Base-by-base conservation (phyloP, 2,329 filamentous ascomycete species). In the Paecilomyces dactylethromorphus region DNA sequence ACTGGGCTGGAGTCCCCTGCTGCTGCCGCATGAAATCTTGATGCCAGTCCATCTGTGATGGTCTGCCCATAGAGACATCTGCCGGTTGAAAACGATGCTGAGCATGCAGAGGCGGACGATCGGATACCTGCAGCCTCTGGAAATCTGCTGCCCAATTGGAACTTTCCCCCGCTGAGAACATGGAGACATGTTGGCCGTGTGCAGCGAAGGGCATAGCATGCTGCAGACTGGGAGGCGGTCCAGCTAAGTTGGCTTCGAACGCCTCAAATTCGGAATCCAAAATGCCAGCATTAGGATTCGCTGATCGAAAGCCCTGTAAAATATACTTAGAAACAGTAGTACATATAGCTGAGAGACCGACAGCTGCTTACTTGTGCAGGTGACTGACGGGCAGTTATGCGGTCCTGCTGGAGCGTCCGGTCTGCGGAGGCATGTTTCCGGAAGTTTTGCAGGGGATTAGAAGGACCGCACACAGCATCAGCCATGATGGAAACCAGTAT, bases 361-460 rank as follows among this genome's bases (percentile, higher is more conserved):
- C 8, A 22, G 54, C 59, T 31, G 35, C 75, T 62, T 73, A 86
- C 86, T 72, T 87, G 82, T 55, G 78, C 74, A 52, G 82, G 79
- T 56, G 81, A 76, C 57, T 82, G 79, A 60, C 82, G 81, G 10
- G 80, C 76, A 35, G 80, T 74, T 53, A 89, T 68, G 56, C 87
- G 86, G 73, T 92, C 89, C 72, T 91, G 89, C 69, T 92, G 88
- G 54, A 89, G 78, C 10, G 86, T 86, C 57, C 87, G 81, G 70
- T 92, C 88, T 62, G 84, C 81, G 54, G 87, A 81, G 11, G 84
- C 78, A 72, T 91, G 88, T 66, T 88, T 86, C 67, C 88, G 83
- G 70, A 92, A 85, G 68, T 83, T 87, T 73, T 91, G 89, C 56
- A 90, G 82, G 62, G 88, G 82, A 74, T 89, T 91, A 12, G 89